phyloP scores from a whole-genome alignment of 768 basidiomycete genomes.

The Nevesoporus exiguus region DNA sequence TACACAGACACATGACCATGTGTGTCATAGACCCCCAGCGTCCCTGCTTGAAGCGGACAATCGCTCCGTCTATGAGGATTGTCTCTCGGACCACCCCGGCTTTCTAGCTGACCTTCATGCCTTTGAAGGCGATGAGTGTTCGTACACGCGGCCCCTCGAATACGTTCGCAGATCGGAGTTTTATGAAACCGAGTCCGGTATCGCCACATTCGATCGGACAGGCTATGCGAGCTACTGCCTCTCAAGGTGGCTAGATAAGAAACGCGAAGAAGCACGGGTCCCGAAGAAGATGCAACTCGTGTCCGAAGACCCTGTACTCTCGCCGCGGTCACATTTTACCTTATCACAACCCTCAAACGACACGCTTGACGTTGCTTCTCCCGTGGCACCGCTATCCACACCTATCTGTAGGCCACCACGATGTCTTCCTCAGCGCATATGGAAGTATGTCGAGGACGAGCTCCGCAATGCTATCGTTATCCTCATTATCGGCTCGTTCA shows the following conservation, averaged over 20 bases:
- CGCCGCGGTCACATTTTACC: constrained; percentile 20
- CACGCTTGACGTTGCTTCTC: background rate
- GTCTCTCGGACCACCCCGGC: constrained; percentile 19
- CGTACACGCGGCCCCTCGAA: constrained; percentile 4
- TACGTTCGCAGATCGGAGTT: constrained; percentile 22
- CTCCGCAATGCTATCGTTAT: constrained; percentile 28
- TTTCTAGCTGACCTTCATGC: constrained; percentile 18
- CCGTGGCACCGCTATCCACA: background rate
- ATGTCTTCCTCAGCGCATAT: constrained; percentile 15
- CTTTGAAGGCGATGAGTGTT: constrained; percentile 13
- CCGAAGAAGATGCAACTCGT: constrained; percentile 20
- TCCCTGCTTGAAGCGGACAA: constrained; percentile 11
- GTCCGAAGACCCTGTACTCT: constrained; percentile 18
- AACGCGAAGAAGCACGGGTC: constrained; percentile 17
- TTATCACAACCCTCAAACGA: constrained; percentile 10
- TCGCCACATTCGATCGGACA: constrained; percentile 23
- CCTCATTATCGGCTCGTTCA: constrained; percentile 23
- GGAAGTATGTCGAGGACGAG: constrained; percentile 23
- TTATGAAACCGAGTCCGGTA: constrained; percentile 29
- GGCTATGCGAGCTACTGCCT: constrained; percentile 28
- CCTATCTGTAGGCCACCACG: constrained; percentile 2
- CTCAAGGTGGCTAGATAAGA: constrained; percentile 26
- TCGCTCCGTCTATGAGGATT: constrained; percentile 30
- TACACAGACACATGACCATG: constrained; percentile 13
- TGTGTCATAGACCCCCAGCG: background rate